Evolutionary conservation across 805 yeast genomes (phyloP).

Genomic region (Wickerhamomyces bovis): DNA sequence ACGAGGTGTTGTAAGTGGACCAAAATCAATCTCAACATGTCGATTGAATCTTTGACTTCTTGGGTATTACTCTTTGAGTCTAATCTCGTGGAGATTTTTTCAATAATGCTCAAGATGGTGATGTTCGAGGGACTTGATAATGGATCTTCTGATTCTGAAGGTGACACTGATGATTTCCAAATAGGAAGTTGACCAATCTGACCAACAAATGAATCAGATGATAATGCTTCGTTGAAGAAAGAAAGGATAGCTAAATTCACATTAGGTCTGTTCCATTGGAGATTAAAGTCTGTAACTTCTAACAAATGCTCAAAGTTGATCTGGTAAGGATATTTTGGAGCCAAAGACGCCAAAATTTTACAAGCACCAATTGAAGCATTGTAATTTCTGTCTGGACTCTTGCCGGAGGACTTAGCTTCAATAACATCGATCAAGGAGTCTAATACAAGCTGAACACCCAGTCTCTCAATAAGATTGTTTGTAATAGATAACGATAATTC

Average conservation of each 20-base stretch:
- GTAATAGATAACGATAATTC: conserved; percentile 35
- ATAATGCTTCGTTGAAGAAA: conserved; percentile 34
- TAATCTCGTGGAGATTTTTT: not conserved
- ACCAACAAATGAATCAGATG: conserved; percentile 23
- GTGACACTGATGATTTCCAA: conserved; percentile 28
- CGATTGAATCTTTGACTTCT: conserved; percentile 24
- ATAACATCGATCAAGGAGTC: conserved; percentile 14
- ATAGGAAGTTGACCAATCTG: conserved; percentile 31
- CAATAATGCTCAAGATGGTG: not conserved
- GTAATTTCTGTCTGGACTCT: conserved; percentile 16
- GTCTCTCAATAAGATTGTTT: conserved; percentile 25
- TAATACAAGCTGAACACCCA: conserved; percentile 10
- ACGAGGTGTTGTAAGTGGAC: conserved; percentile 28
- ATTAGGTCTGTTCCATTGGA: conserved; percentile 31
- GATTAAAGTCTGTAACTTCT: conserved; percentile 26
- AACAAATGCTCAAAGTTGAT: conserved; percentile 28
- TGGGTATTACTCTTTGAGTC: not conserved
- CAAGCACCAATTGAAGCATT: conserved; percentile 35
- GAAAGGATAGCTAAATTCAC: conserved; percentile 36
- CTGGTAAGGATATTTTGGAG: conserved; percentile 23
- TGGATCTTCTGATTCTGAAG: not conserved
- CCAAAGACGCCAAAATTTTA: conserved; percentile 29
- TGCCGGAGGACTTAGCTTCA: not conserved
- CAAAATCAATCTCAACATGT: conserved; percentile 30
- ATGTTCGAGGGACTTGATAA: not conserved